Evolutionary conservation across 148 eudicot genomes (phyloP), one percentile per base, ranked within the genome.

Genomic region (Vaccinium myrtillus): DNA sequence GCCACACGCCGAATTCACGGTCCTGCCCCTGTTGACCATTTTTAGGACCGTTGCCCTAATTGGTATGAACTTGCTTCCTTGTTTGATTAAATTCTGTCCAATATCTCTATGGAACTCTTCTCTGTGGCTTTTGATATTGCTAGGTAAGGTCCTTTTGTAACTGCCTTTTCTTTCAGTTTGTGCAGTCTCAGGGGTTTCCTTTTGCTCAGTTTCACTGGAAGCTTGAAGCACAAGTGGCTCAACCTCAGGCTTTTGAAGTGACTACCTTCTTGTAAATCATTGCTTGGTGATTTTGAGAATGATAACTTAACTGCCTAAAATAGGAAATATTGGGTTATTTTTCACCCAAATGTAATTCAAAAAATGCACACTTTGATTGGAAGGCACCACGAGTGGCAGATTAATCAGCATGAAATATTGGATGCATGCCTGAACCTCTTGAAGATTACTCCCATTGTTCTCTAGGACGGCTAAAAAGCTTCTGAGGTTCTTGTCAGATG

Each of bases 401-500:
- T 49, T 48, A 23, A 81, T 48, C 75, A 19, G 55, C 32, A 18
- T 11, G 55, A 39, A 5, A 49, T 63, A 63, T 80, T 50, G 59
- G 10, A 49, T 32, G 59, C 85, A 76, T 88, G 91, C 96, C 93
- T 90, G 75, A 81, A 95, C 93, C 86, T 85, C 85, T 50, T 88
- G 83, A 77, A 93, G 88, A 82, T 91, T 86, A 77, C 93, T 89
- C 51, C 93, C 94, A 79, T 87, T 88, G 58, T 88, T 91, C 87
- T 75, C 61, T 13, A 93, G 90, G 90, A 90, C 81, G 49, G 87
- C 81, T 51, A 92, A 79, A 83, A 91, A 92, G 86, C 61, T 80
- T 70, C 88, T 90, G 74, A 93, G 93, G 83, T 88, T 91, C 30
- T 93, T 95, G 82, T 92, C 92, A 65, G 92, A 86, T 88, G 96